Base-by-base conservation (phyloP, 2,329 filamentous ascomycete species). In the Monosporascus sp. region DNA sequence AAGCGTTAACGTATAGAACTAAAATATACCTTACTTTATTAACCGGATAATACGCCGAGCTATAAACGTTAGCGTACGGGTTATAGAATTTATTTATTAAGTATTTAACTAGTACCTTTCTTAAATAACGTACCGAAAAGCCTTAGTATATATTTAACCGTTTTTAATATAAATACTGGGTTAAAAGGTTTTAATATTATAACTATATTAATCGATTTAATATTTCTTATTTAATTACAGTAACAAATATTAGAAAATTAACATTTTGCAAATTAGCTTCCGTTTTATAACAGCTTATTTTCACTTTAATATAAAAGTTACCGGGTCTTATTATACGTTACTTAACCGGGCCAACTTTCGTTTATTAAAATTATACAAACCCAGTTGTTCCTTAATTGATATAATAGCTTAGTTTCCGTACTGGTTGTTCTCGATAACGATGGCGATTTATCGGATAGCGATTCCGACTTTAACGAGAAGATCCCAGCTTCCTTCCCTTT, bases 1-100 rank as follows among this genome's bases (percentile, higher is more conserved):
- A 72, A 76, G 55, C 66, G 63, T 9, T 68, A 73, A 19, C 74
- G 75, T 11, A 65, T 69, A 50, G 72, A 73, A 14, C 61, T 75
- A 26, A 66, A 64, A 52, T 59, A 63, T 37, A 64, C 40, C 20
- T 52, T 52, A 11, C 48, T 51, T 9, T 49, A 50, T 20, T 38
- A 51, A 20, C 14, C 46, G 16, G 50, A 56, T 14, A 61, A 56
- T 11, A 60, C 59, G 9, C 62, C 65, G 5, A 56, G 51, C 11
- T 52, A 52, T 19, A 69, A 69, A 58, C 61, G 67, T 22, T 64
- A 57, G 51, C 62, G 61, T 38, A 62, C 54, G 16, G 65, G 64
- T 19, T 49, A 59, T 17, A 52, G 50, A 6, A 49, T 56, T 20
- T 49, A 27, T 19, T 26, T 37, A 17, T 5, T 7, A 17, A 14